A percentile compares a stretch with the other conserved stretches of the same genome.
Evolutionary conservation across 2,329 filamentous ascomycete species (phyloP).

Genomic region (Nemania diffusa): DNA sequence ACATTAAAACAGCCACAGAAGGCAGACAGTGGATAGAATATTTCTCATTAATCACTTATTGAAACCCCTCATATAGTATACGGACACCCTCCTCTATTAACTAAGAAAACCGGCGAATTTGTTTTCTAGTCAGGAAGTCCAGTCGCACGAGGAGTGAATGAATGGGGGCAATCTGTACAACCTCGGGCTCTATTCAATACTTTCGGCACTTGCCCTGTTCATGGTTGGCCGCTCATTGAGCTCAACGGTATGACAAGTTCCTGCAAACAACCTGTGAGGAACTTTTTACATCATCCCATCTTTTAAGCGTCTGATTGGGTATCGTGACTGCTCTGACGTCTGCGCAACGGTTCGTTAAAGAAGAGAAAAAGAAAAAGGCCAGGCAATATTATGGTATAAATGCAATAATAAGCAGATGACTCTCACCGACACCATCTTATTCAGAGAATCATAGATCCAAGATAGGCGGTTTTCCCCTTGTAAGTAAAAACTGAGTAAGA

Average conservation of each 20-base stretch:
- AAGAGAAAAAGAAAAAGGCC: background rate
- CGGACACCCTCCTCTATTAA: background rate
- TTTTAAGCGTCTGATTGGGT: constrained; percentile 19
- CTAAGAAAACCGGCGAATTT: background rate
- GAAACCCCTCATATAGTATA: background rate
- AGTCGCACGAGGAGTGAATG: constrained; percentile 22
- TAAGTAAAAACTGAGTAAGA: background rate
- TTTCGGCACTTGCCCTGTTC: constrained; percentile 15
- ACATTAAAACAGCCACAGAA: constrained; percentile 5
- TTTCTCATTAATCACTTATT: background rate
- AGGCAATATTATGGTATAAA: background rate
- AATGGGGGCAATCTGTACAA: constrained; percentile 25
- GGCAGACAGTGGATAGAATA: constrained; percentile 10
- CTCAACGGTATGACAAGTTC: constrained; percentile 26
- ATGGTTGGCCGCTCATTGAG: constrained; percentile 14
- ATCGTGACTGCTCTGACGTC: constrained; percentile 19
- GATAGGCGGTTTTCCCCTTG: background rate
- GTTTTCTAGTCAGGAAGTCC: background rate
- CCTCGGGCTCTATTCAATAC: constrained; percentile 28
- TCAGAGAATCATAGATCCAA: background rate
- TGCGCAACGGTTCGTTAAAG: constrained; percentile 22
- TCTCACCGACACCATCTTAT: background rate
- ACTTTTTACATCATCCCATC: constrained; percentile 22
- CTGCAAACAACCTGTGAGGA: constrained; percentile 28
- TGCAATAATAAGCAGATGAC: background rate